Evolutionary conservation across 2,329 filamentous ascomycete species (phyloP).

Genomic region (Colletotrichum sp.): DNA sequence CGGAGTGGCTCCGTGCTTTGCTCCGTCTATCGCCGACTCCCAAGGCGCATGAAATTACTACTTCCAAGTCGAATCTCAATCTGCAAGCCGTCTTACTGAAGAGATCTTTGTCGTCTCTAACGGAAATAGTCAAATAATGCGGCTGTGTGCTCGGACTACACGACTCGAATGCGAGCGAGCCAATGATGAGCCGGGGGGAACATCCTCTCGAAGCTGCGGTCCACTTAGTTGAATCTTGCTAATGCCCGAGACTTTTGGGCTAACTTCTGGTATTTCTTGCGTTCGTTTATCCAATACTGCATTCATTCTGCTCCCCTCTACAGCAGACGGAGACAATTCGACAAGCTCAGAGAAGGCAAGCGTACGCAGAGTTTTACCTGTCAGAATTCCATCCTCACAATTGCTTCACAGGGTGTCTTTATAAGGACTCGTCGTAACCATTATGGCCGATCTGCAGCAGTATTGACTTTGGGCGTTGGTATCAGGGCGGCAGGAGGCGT

Average conservation of each 20-base stretch:
- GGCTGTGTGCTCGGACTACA: background rate
- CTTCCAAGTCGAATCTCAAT: no score
- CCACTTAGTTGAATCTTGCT: background rate
- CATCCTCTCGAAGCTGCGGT: background rate
- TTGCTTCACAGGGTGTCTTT: no score
- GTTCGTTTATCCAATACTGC: rapidly evolving
- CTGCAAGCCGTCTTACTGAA: no score
- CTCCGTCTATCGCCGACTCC: no score
- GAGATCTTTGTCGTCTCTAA: no score
- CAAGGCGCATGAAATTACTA: no score
- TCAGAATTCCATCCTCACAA: no score
- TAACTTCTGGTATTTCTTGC: background rate
- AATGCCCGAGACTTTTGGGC: background rate
- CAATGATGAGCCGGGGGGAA: background rate
- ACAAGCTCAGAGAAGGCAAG: background rate
- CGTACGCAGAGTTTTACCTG: background rate
- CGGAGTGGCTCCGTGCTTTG: background rate
- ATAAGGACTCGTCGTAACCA: background rate
- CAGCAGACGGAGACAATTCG: rapidly evolving
- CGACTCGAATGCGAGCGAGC: background rate
- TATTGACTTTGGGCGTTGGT: background rate
- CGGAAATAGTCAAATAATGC: rapidly evolving
- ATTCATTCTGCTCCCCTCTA: background rate
- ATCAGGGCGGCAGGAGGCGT: background rate
- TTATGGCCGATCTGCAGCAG: background rate